Percentiles rank a stretch among this genome's conserved stretches.
Evolutionary conservation across 495 filamentous ascomycete genomes (phyloP).

Genomic region (Podospora comata): DNA sequence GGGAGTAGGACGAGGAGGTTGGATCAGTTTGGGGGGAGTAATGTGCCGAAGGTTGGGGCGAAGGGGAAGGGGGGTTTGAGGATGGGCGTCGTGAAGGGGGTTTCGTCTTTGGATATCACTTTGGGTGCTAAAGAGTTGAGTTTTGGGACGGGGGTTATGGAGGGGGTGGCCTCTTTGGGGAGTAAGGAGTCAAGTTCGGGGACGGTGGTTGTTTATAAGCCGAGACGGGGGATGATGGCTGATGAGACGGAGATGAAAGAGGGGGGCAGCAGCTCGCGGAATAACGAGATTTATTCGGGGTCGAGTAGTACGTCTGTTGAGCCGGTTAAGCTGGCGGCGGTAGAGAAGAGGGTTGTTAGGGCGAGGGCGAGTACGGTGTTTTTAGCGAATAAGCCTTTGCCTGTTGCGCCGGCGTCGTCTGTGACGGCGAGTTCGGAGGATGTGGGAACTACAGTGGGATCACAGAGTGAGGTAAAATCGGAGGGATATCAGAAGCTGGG

Average conservation of each 20-base stretch:
- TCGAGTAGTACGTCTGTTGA: background rate
- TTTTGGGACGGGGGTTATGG: too few species aligned
- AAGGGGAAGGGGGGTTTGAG: too few species aligned
- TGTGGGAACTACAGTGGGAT: background rate
- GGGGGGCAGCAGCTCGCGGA: background rate
- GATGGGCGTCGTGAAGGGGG: too few species aligned
- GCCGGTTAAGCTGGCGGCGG: background rate
- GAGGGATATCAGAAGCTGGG: background rate
- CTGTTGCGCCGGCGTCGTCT: background rate
- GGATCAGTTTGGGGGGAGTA: background rate
- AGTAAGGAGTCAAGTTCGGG: conserved; percentile 20
- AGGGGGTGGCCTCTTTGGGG: conserved; percentile 7
- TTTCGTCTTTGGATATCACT: too few species aligned
- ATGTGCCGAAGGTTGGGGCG: too few species aligned
- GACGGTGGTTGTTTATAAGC: conserved; percentile 18
- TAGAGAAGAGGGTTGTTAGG: conserved; percentile 2
- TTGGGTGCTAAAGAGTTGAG: too few species aligned
- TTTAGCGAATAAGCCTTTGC: conserved; percentile 19
- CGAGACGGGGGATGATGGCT: background rate
- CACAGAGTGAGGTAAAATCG: background rate
- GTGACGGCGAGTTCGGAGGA: background rate
- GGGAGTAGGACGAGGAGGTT: conserved; percentile 1
- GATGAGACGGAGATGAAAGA: conserved; percentile 13
- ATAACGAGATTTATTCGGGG: background rate
- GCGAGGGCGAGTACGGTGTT: conserved; percentile 17